Base-by-base conservation (phyloP, 78 protist species). In the Pelomyxa schiedti region DNA sequence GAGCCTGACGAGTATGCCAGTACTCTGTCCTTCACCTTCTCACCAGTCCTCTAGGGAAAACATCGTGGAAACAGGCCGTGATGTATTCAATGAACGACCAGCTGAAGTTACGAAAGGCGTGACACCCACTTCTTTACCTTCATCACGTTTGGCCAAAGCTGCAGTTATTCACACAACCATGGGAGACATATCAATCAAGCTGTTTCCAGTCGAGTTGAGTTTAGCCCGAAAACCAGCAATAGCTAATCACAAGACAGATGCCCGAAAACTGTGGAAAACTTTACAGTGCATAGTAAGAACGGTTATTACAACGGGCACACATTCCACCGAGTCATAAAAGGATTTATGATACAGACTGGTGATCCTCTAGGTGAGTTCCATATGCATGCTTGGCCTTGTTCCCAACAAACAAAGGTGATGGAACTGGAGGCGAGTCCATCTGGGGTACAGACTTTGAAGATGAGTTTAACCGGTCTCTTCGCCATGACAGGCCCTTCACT, bases 181-280 rank as follows among this genome's bases (percentile, higher is more conserved):
- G 63, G 98, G 98, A 28, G 97, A 93, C 43, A 84, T 93, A 37
- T 58, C 35, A n/a, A 1, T 94, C 28, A 30, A 69, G 43, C 88
- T 97, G n/a, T 95, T 69, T 72, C 92, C 95, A 37, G 78, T 87
- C 16, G 96, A 92, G 79, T 82, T 36, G 16, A 73, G 35, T 7
- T 68, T 29, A 5, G 30, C 16, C 29, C 5, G 29, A 28, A 29
- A 74, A 43, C 4, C 16, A 72, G 16, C 6, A 28, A 38, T 29
- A 74, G 24, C 8, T 69, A n/a, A 67, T 35, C 3, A n/a, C 3
- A 75, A 9, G 9, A 47, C 6, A 43, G 65, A 28, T 75, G 85
- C 42, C 99, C 99, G 30, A 88, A 90, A 67, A 86, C 99, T 5
- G 90, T 91, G 35, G 97, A 96, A 76, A 96, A 96, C 93, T 96